These are phyloP conservation scores for Albatrellus ellisii DNA, from an alignment of 768 basidiomycete genomes.

Conservation along the genomic window DNA sequence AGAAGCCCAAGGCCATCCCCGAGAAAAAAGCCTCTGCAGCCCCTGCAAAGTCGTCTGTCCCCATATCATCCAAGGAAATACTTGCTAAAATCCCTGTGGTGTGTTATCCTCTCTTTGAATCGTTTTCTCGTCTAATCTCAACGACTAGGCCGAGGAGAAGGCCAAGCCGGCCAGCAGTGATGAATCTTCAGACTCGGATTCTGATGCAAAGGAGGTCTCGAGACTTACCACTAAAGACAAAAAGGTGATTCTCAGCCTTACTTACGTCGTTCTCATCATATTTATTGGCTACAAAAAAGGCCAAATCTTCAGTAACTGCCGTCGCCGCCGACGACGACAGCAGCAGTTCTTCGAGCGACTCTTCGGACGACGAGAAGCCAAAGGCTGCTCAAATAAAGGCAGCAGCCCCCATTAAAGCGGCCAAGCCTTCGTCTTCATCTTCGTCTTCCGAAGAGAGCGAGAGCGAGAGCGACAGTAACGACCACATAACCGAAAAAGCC, in stretches of 20 bases:
- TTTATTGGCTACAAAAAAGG: neutral
- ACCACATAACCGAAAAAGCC: constrained; percentile 1
- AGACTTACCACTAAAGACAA: constrained; percentile 18
- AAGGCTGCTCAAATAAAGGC: constrained; percentile 24
- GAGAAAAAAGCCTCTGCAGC: constrained; percentile 15
- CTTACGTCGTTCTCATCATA: neutral
- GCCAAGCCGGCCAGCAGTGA: constrained; percentile 16
- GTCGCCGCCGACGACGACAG: constrained; percentile 11
- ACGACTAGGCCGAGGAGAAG: constrained; percentile 7
- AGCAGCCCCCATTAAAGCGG: constrained; percentile 14
- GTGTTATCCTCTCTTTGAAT: neutral
- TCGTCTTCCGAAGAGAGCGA: constrained; percentile 13
- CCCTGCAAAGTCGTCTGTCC: constrained; percentile 15
- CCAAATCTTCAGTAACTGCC: constrained; percentile 5
- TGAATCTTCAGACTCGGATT: constrained; percentile 20
- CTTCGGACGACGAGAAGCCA: constrained; percentile 26
- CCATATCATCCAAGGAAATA: constrained; percentile 29
- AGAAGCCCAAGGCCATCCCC: constrained; percentile 27
- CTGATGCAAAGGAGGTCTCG: constrained; percentile 24
- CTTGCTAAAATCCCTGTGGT: constrained; percentile 23
- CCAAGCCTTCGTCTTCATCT: constrained; percentile 15
- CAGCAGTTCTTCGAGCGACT: constrained; percentile 5
- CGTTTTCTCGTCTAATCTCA: neutral
- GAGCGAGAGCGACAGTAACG: constrained; percentile 1
- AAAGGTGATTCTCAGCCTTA: constrained; percentile 17